Percentiles rank a stretch among this genome's conserved stretches.
Conservation (phyloP, 148 eudicot genomes). For the Mesembryanthemum crystallinum region DNA sequence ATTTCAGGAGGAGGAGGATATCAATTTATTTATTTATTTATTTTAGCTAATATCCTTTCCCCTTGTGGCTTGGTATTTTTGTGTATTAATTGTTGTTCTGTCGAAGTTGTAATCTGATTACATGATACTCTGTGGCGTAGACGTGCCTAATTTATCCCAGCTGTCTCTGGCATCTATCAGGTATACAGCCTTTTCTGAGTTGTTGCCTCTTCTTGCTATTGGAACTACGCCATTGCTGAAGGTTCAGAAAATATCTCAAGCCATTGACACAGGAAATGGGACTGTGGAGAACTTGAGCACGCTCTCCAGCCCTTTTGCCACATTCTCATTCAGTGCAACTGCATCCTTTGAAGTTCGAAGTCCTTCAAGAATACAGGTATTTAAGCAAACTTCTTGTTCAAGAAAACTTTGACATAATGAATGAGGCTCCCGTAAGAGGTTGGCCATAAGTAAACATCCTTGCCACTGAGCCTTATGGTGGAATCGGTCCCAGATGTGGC, state of each 20-base stretch:
- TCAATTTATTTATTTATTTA: not conserved
- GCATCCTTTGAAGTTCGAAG: slow-evolving; percentile 82
- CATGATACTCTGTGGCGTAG: not conserved
- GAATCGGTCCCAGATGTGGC: not conserved
- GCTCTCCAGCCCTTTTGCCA: slow-evolving; percentile 71
- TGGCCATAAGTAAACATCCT: too few relatives aligned
- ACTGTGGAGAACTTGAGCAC: slow-evolving; percentile 66
- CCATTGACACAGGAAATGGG: slow-evolving; percentile 49
- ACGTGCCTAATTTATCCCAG: slow-evolving; percentile 2
- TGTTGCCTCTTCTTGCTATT: slow-evolving; percentile 82
- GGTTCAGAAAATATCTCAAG: slow-evolving; percentile 71
- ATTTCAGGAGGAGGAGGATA: not conserved
- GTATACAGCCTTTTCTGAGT: slow-evolving; percentile 92
- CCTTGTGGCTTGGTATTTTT: not conserved
- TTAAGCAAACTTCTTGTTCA: not conserved
- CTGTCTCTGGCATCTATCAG: slow-evolving; percentile 36
- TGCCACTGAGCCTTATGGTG: not conserved
- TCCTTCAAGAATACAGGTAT: slow-evolving; percentile 91
- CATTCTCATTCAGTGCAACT: slow-evolving; percentile 73
- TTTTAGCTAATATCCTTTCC: not conserved
- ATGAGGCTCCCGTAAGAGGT: not conserved
- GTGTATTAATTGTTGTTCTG: not conserved
- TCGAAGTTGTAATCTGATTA: not conserved
- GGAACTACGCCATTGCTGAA: slow-evolving; percentile 63
- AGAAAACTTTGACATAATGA: not conserved